Evolutionary conservation across 2,329 filamentous ascomycete species (phyloP).

Genomic region (Fusarium sp.): DNA sequence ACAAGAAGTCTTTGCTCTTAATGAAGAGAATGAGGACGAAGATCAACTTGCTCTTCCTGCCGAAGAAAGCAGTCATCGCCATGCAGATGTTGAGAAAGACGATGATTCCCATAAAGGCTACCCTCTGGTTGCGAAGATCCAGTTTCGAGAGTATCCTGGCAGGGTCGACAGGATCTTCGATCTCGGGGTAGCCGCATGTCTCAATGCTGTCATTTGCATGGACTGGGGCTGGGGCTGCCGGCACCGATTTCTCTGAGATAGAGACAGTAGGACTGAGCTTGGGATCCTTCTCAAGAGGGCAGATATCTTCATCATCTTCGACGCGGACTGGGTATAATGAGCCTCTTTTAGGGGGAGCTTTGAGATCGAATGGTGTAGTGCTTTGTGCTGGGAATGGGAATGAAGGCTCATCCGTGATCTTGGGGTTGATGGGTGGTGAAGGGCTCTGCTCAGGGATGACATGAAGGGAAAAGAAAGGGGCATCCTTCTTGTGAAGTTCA

Average conservation of each 20-base stretch:
- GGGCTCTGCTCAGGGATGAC: background rate
- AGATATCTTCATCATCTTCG: background rate
- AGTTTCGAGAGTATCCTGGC: constrained; percentile 11
- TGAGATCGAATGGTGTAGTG: background rate
- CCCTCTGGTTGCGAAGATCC: constrained; percentile 33
- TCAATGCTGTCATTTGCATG: constrained; percentile 17
- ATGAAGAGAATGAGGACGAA: constrained; percentile 29
- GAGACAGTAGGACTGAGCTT: background rate
- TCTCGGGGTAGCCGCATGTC: constrained; percentile 25
- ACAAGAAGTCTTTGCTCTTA: constrained; percentile 40
- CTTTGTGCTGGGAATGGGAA: background rate
- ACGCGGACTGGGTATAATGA: background rate
- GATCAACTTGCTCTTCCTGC: constrained; percentile 32
- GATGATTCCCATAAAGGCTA: constrained; percentile 26
- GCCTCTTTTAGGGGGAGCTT: background rate
- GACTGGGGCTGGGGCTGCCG: background rate
- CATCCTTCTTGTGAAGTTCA: background rate
- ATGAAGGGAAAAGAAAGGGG: background rate
- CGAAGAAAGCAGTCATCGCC: constrained; percentile 27
- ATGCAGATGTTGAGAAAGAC: constrained; percentile 33
- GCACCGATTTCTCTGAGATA: background rate
- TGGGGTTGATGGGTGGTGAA: background rate
- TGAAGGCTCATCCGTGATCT: background rate
- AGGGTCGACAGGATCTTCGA: constrained; percentile 34
- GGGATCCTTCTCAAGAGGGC: background rate